Base-by-base conservation (phyloP, 805 yeast genomes). In the Kuraishia hungarica region DNA sequence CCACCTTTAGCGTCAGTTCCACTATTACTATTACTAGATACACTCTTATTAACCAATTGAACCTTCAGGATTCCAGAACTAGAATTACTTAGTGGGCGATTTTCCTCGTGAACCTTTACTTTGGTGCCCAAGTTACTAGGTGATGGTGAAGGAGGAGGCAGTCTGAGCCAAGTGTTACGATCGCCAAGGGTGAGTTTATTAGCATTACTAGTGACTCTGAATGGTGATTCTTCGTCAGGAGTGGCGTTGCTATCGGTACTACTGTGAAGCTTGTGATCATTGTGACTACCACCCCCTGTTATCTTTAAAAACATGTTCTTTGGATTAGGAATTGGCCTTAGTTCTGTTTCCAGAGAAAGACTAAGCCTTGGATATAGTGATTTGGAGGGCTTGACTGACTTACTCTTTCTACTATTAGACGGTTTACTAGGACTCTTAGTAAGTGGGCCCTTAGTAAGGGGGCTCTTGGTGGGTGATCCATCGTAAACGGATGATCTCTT, bases 111-210 rank as follows among this genome's bases (percentile, higher is more conserved):
- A 35, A 17, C 4, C 8, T 35, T 35, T 15, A 8, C 17, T 35
- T 35, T 35, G 35, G 35, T 28, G 35, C 35, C 35, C 35, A 11
- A 28, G 35, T 28, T 35, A 35, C 17, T 35, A 19, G 49, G 49
- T 6, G 49, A 47, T 48, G 43, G 51, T 19, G 48, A 52, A n/a
- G 39, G 3, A 11, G 39, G 52, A 53, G 48, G 51, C 20, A 19
- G 56, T 50, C 39, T 39, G 50, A 46, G 43, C 35, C 43, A 21
- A 22, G 53, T 51, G 54, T n/a, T 19, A 29, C 52, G 53, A 53
- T 54, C 46, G 49, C 20, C 49, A 7, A 23, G 17, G 20, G 29
- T 23, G 8, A 23, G 29, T 23, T 50, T 28, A 11, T n/a, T 19
- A 4, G 43, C 43, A 15, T 21, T 20, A 20, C 17, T 46, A 20